Conservation (phyloP, 1,139 yeast genomes). For the Pichia cactophila region DNA sequence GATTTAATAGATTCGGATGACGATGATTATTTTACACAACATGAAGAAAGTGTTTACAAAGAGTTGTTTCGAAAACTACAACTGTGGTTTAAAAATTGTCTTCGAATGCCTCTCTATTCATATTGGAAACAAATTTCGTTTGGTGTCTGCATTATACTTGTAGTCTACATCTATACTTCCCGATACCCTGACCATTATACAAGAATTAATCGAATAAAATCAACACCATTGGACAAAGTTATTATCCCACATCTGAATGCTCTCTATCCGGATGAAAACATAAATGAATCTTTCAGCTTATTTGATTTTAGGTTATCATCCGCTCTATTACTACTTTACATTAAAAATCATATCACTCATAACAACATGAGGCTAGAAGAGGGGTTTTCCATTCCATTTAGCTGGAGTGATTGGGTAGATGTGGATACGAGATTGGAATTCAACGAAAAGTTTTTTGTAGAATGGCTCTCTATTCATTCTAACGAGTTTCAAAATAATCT, state of each 20-base stretch:
- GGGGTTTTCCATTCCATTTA: conserved; percentile 21
- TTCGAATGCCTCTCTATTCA: not conserved
- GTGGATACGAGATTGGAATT: conserved; percentile 19
- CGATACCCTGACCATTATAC: not conserved
- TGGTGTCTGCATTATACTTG: not conserved
- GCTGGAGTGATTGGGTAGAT: conserved; percentile 29
- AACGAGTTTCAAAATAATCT: conserved; percentile 5
- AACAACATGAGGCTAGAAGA: conserved; percentile 17
- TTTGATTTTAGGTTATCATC: conserved; percentile 26
- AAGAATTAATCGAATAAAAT: too few relatives aligned
- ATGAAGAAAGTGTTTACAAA: not conserved
- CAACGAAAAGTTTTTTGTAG: conserved; percentile 13
- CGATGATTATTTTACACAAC: conserved; percentile 1
- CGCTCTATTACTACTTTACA: conserved; percentile 18
- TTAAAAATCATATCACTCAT: conserved; percentile 16
- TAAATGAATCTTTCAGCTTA: not conserved
- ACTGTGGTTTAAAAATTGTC: not conserved
- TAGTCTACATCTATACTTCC: not conserved
- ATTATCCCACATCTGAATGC: conserved; percentile 7
- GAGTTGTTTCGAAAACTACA: not conserved
- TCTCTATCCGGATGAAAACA: conserved; percentile 5
- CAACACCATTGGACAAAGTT: conserved; percentile 8
- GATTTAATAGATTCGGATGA: conserved; percentile 1
- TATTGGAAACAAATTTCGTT: not conserved
- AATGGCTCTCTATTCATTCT: conserved; percentile 16